Base-by-base conservation (phyloP, 345 rosid genomes). In the Durio zibethinus region DNA sequence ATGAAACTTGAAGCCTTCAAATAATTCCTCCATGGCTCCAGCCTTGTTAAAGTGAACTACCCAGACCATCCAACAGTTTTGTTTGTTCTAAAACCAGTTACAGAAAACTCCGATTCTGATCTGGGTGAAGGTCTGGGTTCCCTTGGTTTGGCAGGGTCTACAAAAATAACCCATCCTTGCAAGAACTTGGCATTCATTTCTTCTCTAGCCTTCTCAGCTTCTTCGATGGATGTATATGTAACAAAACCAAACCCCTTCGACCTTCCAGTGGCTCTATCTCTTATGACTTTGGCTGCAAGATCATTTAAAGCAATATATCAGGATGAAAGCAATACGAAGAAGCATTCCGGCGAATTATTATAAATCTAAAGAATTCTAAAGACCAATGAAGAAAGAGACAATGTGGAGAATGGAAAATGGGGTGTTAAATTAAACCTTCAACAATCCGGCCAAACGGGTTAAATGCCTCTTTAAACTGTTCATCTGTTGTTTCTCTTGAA, bases 81-180 rank as follows among this genome's bases (percentile, higher is more conserved):
- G 80, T 92, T 93, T 35, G 90, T 82, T 71, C 90, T 87, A 83
- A 83, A 90, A 76, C 98, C 94, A 45, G 78, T 80, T 76, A 79
- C 92, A 23, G 87, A 81, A 38, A 87, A 43, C 36, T 61, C 84
- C 1, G 73, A 68, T n/a, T 78, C 85, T 12, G 80, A 77, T 4
- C 77, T 80, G 6, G 87, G 84, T 4, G 84, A 91, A 36, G 83
- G 85, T 83, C 90, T 82, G 15, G 74, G 78, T 84, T 88, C 93
- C 83, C 91, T 85, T 57, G 93, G 94, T 80, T 80, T 91, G 25
- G 98, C 97, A 74, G 98, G 98, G 77, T 95, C 97, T 6, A 95
- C 94, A 73, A 95, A 95, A 42, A 95, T 92, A 18, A 92, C 98
- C 99, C 99, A 95, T 63, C 99, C 99, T 35, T 95, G 97, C 79